These are phyloP conservation scores for Pelomyxa schiedti DNA, from an alignment of 78 protist genomes.

Conservation along the genomic window DNA sequence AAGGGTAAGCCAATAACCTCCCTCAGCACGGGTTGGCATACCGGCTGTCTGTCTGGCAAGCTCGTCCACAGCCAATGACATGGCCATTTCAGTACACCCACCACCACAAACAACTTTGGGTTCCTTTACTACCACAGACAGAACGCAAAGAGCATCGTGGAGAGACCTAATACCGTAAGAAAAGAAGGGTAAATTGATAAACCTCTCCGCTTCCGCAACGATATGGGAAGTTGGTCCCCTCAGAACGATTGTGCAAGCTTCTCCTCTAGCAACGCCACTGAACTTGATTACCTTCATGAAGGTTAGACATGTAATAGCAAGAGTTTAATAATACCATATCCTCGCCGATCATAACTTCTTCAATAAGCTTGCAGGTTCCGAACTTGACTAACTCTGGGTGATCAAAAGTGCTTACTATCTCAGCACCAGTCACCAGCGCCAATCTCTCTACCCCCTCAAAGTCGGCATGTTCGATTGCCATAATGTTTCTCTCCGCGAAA, in stretches of 20 bases:
- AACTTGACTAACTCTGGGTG: conserved; percentile 71
- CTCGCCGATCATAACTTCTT: conserved; percentile 98
- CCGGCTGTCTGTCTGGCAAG: conserved; percentile 78
- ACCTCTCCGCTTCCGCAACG: conserved; percentile 98
- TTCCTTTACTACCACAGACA: conserved; percentile 74
- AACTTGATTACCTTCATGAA: conserved; percentile 53
- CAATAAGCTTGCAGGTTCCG: conserved; percentile 83
- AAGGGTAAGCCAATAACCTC: too few species aligned
- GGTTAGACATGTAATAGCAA: not conserved
- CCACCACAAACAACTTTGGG: conserved; percentile 88
- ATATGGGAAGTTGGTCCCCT: conserved; percentile 93
- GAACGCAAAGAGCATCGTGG: conserved; percentile 99
- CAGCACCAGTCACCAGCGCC: conserved; percentile 75
- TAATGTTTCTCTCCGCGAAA: conserved; percentile 76
- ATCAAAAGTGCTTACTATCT: conserved; percentile 96
- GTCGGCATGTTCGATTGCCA: conserved; percentile 97
- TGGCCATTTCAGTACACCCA: conserved; percentile 89
- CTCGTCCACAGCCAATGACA: conserved; percentile 89
- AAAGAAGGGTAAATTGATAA: too few species aligned
- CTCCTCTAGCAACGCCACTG: conserved; percentile 70
- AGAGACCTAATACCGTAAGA: too few species aligned
- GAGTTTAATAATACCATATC: conserved; percentile 47
- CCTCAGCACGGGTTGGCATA: too few species aligned
- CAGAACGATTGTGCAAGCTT: conserved; percentile 97
- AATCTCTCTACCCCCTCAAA: conserved; percentile 96